These are phyloP conservation scores for Populus euphratica DNA, from an alignment of 345 rosid species.

Conservation along the genomic window DNA sequence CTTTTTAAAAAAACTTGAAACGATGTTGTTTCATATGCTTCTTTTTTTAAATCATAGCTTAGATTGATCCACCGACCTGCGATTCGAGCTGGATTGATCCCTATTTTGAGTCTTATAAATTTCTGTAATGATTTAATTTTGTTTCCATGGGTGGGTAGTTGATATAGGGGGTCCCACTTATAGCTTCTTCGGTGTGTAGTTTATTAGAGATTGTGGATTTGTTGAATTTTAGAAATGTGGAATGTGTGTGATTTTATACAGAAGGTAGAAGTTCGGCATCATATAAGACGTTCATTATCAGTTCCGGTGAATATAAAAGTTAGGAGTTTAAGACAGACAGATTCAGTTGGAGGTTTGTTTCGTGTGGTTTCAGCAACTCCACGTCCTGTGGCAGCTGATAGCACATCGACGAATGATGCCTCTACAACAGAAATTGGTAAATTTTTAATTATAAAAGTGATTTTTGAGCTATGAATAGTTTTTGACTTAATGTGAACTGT, in stretches of 20 bases:
- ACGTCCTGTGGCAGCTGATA: slow-evolving; percentile 21
- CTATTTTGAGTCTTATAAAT: too few relatives aligned
- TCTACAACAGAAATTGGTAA: slow-evolving; percentile 32
- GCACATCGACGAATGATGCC: slow-evolving; percentile 21
- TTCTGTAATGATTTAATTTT: too few relatives aligned
- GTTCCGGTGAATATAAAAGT: slow-evolving; percentile 47
- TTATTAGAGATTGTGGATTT: background rate
- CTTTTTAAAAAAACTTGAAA: too few relatives aligned
- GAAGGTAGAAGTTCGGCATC: slow-evolving; percentile 34
- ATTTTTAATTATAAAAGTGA: slow-evolving; percentile 1
- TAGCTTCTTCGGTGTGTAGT: too few relatives aligned
- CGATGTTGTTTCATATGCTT: too few relatives aligned
- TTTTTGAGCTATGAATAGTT: background rate
- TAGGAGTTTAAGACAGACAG: slow-evolving; percentile 40
- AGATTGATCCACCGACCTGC: too few relatives aligned
- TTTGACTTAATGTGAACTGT: background rate
- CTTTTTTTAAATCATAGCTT: too few relatives aligned
- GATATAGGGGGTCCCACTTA: too few relatives aligned
- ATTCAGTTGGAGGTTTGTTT: slow-evolving; percentile 41
- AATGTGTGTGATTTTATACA: slow-evolving; percentile 8
- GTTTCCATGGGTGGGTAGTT: too few relatives aligned
- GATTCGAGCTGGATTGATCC: too few relatives aligned
- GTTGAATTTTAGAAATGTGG: background rate
- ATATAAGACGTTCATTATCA: slow-evolving; percentile 46
- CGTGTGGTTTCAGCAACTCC: slow-evolving; percentile 46